These are phyloP conservation scores for Dactylella cylindrospora DNA, from an alignment of 2,329 filamentous ascomycete genomes.

Conservation along the genomic window DNA sequence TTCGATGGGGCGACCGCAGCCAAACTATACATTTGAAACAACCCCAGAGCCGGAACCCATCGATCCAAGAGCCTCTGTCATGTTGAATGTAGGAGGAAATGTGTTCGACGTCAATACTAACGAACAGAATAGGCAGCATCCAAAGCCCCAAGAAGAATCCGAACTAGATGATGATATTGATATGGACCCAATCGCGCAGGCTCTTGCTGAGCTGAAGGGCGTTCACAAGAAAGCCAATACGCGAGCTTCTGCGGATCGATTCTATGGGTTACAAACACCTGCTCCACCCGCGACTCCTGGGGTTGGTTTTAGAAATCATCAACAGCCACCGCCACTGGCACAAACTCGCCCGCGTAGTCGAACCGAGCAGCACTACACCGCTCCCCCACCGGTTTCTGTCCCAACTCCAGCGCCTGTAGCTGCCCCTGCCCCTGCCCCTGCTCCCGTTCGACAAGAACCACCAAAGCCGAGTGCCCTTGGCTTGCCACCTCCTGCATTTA, in stretches of 20 bases:
- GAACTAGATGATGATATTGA: slow-evolving; percentile 41
- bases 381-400: slow-evolving; percentile 52
- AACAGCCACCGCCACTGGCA: slow-evolving; percentile 4
- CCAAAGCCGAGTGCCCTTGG: slow-evolving; percentile 67
- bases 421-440: slow-evolving; percentile 37
- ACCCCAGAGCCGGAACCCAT: slow-evolving; percentile 74
- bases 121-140: slow-evolving; percentile 60
- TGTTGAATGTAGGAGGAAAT: slow-evolving; percentile 92
- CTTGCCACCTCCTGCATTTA: slow-evolving; percentile 87
- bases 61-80: slow-evolving; percentile 87
- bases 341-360: slow-evolving; percentile 15
- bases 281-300: slow-evolving; percentile 57
- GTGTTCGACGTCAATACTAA: slow-evolving; percentile 80
- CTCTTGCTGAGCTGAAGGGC: slow-evolving; percentile 87
- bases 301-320: slow-evolving; percentile 46
- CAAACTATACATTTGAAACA: slow-evolving; percentile 45
- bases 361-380: slow-evolving; percentile 34
- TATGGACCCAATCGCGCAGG: slow-evolving; percentile 84
- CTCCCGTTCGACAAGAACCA: slow-evolving; percentile 53
- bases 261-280: slow-evolving; percentile 88
- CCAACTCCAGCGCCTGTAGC: slow-evolving; percentile 9
- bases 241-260: slow-evolving; percentile 92
- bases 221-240: slow-evolving; percentile 72
- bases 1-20: slow-evolving; percentile 49
- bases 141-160: slow-evolving; percentile 20